phyloP scores from a whole-genome alignment of 495 filamentous ascomycete species.

The Apodospora peruviana region DNA sequence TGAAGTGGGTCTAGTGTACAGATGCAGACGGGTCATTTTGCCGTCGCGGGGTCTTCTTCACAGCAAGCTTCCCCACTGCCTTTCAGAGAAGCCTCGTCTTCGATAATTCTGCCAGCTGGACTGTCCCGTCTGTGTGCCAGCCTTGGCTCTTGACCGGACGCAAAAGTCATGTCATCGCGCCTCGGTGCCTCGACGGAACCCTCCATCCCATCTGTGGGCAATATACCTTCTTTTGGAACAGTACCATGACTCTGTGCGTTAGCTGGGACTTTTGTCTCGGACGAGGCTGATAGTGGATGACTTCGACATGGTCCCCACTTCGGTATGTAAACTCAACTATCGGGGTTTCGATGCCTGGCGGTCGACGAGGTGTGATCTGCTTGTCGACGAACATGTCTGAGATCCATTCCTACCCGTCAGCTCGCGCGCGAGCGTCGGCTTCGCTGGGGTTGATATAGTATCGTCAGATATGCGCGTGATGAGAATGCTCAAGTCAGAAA shows the following conservation, averaged over 20 bases:
- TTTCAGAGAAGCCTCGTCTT: background rate
- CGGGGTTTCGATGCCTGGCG: too few relatives aligned
- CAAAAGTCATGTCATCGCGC: background rate
- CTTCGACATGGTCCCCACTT: background rate
- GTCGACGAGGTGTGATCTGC: background rate
- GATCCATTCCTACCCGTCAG: background rate
- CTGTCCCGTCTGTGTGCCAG: background rate
- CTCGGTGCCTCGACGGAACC: background rate
- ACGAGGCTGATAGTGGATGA: background rate
- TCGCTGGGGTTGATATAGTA: background rate
- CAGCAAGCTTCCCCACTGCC: background rate
- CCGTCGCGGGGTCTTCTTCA: conserved; percentile 9
- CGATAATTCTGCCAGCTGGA: too few relatives aligned
- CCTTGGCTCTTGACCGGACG: background rate
- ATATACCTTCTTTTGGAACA: too few relatives aligned
- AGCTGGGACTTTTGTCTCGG: background rate
- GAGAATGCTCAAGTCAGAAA: background rate
- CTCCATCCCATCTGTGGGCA: too few relatives aligned
- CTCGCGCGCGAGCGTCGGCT: background rate
- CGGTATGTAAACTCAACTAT: too few relatives aligned
- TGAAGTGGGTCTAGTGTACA: background rate
- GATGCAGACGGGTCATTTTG: conserved; percentile 1
- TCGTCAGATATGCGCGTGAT: background rate
- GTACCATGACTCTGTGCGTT: too few relatives aligned
- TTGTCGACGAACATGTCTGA: background rate